phyloP scores from a whole-genome alignment of 2,329 filamentous ascomycete genomes.

The Myriosclerotinia duriaeana region DNA sequence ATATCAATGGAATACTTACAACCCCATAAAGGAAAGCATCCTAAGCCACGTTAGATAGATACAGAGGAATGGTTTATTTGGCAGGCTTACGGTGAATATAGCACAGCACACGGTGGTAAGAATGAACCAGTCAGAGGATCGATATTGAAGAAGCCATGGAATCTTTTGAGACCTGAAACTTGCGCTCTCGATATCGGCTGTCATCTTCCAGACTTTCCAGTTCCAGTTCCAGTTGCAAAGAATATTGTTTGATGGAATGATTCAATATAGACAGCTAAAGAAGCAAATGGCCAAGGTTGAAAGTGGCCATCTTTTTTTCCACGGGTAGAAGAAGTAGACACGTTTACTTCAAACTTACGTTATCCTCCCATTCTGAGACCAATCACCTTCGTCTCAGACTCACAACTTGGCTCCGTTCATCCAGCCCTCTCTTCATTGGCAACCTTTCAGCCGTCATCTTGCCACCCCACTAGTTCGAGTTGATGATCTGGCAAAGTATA shows the following conservation, averaged over 20 bases:
- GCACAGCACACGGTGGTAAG: slow-evolving; percentile 25
- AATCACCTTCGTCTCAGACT: slow-evolving; percentile 5
- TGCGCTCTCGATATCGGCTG: slow-evolving; percentile 16
- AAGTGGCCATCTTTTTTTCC: neutral
- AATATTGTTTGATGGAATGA: slow-evolving; percentile 2
- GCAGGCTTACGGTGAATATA: slow-evolving; percentile 23
- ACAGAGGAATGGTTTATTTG: neutral
- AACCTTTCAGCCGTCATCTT: neutral
- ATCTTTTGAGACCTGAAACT: slow-evolving; percentile 2
- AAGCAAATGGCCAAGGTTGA: slow-evolving; percentile 3
- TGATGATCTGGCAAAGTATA: slow-evolving; percentile 16
- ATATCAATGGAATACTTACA: slow-evolving; percentile 15
- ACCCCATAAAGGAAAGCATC: slow-evolving; percentile 62
- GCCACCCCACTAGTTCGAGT: neutral
- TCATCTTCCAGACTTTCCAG: slow-evolving; percentile 7
- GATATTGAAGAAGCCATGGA: slow-evolving; percentile 29
- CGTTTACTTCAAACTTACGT: slow-evolving; percentile 8
- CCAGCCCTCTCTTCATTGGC: neutral
- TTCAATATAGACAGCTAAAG: neutral
- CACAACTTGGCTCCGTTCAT: neutral
- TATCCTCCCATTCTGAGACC: neutral
- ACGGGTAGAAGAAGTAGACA: slow-evolving; percentile 14
- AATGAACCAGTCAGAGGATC: slow-evolving; percentile 27
- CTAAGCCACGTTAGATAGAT: slow-evolving; percentile 26
- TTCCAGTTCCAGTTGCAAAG: slow-evolving; percentile 1